Evolutionary conservation across 1,284 basidiomycete genomes (phyloP), one percentile per base, ranked within the genome.

Genomic region (Erythrobasidium hasegawianum): DNA sequence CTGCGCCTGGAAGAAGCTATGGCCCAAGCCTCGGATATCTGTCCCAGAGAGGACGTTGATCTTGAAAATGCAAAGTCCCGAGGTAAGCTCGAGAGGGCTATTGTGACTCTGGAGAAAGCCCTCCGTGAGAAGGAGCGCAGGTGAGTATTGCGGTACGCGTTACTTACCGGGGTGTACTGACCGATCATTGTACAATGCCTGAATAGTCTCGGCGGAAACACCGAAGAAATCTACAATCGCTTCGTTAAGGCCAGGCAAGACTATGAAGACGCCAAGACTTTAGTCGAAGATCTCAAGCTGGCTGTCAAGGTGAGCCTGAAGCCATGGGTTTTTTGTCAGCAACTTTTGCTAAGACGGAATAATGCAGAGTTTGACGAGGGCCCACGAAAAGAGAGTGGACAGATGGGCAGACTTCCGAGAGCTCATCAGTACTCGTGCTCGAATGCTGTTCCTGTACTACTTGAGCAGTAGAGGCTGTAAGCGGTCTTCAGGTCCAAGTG

Each of bases 341-440:
- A 38, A 16, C 52, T n/a, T 29, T 33, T 33, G n/a, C n/a, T n/a
- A n/a, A n/a, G n/a, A n/a, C n/a, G n/a, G n/a, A n/a, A n/a, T n/a
- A n/a, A n/a, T 57, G 61, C 59, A 89, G 87, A 79, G 80, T 40
- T 79, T 92, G 52, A 83, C 82, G 71, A 75, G 80, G 4, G 87
- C 90, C 0, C 80, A 92, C 53, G 76, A 81, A 16, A 74, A 81
- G 13, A 89, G 94, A 24, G 77, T 87, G 64, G 75, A 80, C 10
- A 85, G 85, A 71, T 98, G 95, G 95, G 83, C 87, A 65, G 85
- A 87, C 59, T 94, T 96, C 80, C 85, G 94, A 57, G 82, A 84
- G 9, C 87, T 89, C 72, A 92, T 93, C 69, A 86, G 91, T 10
- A 80, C 90, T 24, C 86, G 91, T 7, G 92, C 90, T 77, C 90